Conservation (phyloP, 2,329 filamentous ascomycete genomes). For the Curvularia lunata region DNA sequence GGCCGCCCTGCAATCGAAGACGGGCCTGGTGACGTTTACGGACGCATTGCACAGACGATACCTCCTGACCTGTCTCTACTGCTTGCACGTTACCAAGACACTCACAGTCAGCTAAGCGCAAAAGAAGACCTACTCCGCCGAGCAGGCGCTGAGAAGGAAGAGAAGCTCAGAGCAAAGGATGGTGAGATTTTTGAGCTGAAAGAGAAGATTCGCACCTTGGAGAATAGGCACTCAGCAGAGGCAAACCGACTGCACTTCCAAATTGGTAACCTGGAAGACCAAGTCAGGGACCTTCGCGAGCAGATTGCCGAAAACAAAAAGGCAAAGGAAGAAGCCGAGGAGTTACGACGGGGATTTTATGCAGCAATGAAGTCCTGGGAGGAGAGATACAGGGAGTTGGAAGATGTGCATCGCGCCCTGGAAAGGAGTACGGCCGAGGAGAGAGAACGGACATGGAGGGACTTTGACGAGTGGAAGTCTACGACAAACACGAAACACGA, state of each 20-base stretch:
- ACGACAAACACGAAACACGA: slow-evolving; percentile 44
- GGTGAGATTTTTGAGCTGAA: slow-evolving; percentile 59
- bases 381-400: slow-evolving; percentile 53
- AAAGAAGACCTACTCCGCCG: slow-evolving; percentile 59
- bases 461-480: slow-evolving; percentile 55
- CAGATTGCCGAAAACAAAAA: slow-evolving; percentile 54
- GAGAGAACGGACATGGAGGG: slow-evolving; percentile 41
- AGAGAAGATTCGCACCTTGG: slow-evolving; percentile 57
- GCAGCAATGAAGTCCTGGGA: slow-evolving; percentile 50
- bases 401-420: slow-evolving; percentile 48
- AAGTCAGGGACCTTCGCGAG: slow-evolving; percentile 59
- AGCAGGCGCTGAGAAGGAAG: slow-evolving; percentile 57
- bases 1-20: slow-evolving; percentile 45
- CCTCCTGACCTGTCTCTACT: slow-evolving; percentile 49
- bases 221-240: slow-evolving; percentile 59
- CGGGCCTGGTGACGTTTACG: slow-evolving; percentile 47
- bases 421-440: slow-evolving; percentile 49
- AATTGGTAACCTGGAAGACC: slow-evolving; percentile 59
- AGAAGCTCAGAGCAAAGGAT: slow-evolving; percentile 60
- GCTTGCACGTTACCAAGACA: slow-evolving; percentile 57
- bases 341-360: slow-evolving; percentile 38
- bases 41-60: slow-evolving; percentile 48
- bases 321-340: slow-evolving; percentile 49
- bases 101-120: slow-evolving; percentile 57
- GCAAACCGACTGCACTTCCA: slow-evolving; percentile 59